A percentile compares a stretch with the other conserved stretches of the same genome.
phyloP scores from a whole-genome alignment of 202 grass and related monocot species.

The Digitaria exilis region DNA sequence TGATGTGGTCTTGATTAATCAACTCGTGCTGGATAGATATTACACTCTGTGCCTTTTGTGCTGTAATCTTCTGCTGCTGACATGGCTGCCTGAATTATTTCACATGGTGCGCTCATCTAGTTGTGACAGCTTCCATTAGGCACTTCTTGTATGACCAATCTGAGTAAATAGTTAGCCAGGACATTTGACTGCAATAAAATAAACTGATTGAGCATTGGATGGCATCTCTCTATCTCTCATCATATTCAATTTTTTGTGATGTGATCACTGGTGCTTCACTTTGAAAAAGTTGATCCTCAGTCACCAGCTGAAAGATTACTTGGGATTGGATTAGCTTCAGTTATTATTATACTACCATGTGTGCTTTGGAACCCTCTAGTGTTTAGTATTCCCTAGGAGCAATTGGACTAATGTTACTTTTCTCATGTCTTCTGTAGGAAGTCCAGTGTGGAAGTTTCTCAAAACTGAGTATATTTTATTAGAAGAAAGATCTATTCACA shows the following conservation, averaged over 20 bases:
- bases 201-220: conserved; percentile 21
- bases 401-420: conserved; percentile 9
- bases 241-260: not conserved
- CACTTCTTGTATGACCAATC: conserved; percentile 24
- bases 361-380: not conserved
- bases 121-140: conserved; percentile 25
- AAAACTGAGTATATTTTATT: conserved; percentile 14
- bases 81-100: conserved; percentile 19
- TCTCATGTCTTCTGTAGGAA: conserved; percentile 52
- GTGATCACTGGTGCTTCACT: conserved; percentile 7
- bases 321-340: conserved; percentile 22
- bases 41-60: not conserved
- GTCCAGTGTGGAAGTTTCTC: conserved; percentile 22
- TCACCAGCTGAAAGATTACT: conserved; percentile 21
- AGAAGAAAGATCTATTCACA: conserved; percentile 5
- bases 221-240: not conserved
- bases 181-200: conserved; percentile 33
- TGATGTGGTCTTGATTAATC: not conserved
- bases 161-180: conserved; percentile 17
- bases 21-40: not conserved
- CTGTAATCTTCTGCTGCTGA: conserved; percentile 11
- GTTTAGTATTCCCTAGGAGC: conserved; percentile 23
- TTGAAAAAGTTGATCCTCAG: conserved; percentile 4
- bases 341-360: conserved; percentile 11
- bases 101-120: conserved; percentile 17